Evolutionary conservation across 257 asterid genomes (phyloP).

Genomic region (Scutellaria baicalensis): DNA sequence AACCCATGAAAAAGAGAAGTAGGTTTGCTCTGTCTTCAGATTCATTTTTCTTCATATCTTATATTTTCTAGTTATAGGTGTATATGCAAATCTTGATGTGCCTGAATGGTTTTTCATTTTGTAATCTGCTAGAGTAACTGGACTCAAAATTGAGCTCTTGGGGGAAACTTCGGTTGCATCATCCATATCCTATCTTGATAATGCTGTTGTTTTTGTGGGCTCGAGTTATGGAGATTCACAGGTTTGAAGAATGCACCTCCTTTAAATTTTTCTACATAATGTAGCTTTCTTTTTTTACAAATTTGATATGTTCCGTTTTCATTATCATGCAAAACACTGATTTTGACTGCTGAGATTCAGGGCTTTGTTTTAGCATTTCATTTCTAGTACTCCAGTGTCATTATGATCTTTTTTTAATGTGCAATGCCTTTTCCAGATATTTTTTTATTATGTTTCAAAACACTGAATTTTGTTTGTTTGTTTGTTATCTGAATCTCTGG

Average conservation of each 20-base stretch:
- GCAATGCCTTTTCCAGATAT: neutral
- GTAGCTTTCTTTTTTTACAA: neutral
- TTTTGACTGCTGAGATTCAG: neutral
- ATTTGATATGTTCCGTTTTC: too few relatives aligned
- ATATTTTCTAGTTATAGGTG: neutral
- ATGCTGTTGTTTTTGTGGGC: constrained; percentile 79
- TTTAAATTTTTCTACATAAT: neutral
- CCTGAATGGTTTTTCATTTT: constrained; percentile 3
- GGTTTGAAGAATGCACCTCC: constrained; percentile 27
- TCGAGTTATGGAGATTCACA: constrained; percentile 96
- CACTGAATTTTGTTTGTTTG: neutral
- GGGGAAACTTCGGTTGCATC: constrained; percentile 92
- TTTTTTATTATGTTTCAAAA: too few relatives aligned
- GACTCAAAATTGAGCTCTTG: constrained; percentile 82
- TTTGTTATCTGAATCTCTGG: neutral
- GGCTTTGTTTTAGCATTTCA: neutral
- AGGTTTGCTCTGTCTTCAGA: constrained; percentile 19
- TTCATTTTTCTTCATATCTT: neutral
- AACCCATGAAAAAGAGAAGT: constrained; percentile 91
- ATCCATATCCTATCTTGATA: constrained; percentile 84
- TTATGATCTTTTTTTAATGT: neutral
- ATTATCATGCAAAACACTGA: neutral
- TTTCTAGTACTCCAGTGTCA: neutral
- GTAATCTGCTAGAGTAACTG: constrained; percentile 54
- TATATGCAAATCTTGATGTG: constrained; percentile 3